Base-by-base conservation (phyloP, 805 yeast species). In the Ogataea glucozyma region DNA sequence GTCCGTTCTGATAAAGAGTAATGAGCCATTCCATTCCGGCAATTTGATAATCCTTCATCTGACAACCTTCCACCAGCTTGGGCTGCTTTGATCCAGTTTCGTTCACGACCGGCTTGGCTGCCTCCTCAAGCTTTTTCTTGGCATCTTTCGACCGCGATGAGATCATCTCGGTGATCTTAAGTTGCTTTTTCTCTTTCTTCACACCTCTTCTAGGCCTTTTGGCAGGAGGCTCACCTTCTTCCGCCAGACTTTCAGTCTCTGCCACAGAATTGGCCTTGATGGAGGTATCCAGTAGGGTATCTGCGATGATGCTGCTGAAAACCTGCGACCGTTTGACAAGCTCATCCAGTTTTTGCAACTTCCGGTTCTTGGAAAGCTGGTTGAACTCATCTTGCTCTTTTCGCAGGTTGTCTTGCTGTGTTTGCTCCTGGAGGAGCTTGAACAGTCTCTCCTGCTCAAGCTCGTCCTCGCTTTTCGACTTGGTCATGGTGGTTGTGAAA, bases 11-110 rank as follows among this genome's bases (percentile, higher is more conserved):
- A 61, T 85, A 93, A 19, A 91, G 66, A 0, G 96, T 84, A 11
- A 83, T 76, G 31, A 93, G 67, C 98, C 98, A 91, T 50, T 88
- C 89, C 43, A 91, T 73, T 1, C 98, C 99, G 43, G 85, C 89
- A 14, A 88, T 62, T 64, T 91, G 99, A 58, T 93, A 89, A 21
- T 81, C 85, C 57, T 88, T 88, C 72, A 91, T 69, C 0, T 58
- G 56, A 22, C 88, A 86, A 6, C 81, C 80, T 1, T 75, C 64
- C 12, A 83, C 54, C 11, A 79, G 52, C 10, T 63, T 54, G 0
- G 89, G 89, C 53, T 83, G 88, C n/a, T 26, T 38, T 23, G 52
- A 33, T n/a, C 35, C 40, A 31, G 40, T 34, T 27, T 41, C 47
- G 22, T 19, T 19, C 20, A 46, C 17, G 26, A 47, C 31, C 12